Base-by-base conservation (phyloP, 2,329 filamentous ascomycete species). In the Aspergillus uvarum region DNA sequence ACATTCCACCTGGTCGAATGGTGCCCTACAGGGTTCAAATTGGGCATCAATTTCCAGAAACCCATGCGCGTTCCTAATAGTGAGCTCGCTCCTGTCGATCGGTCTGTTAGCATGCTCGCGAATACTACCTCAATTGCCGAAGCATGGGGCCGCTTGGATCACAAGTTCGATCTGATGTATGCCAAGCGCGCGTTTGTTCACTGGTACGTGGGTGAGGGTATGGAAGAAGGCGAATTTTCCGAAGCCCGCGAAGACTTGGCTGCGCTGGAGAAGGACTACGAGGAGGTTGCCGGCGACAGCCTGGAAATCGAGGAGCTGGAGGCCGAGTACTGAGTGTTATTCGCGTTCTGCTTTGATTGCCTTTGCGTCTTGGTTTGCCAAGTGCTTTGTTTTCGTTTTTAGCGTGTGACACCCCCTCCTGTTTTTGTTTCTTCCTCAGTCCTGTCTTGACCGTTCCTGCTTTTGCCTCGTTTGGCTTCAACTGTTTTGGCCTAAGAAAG, bases 141-240 rank as follows among this genome's bases (percentile, higher is more conserved):
- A 73, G 86, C 86, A 8, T 89, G 86, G 86, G 80, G 80, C 51
- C 80, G 85, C 65, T 81, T 88, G 38, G 84, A 87, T 70, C 84
- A 86, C 77, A 88, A 89, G 72, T 89, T 89, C 73, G 86, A 89
- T 69, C 82, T 89, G 63, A 89, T 89, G 86, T 88, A 88, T 76
- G 83, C 82, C 62, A 89, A 88, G 79, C 83, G 86, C 63, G 86
- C 86, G 12, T 89, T 89, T 70, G 86, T 88, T n/a, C 86, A 88
- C 73, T 88, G 86, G 86, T 89, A 88, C 67, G 91, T 95, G 56
- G 91, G 91, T 67, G 91, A 95, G 81, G 91, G 91, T 80, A 95
- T 95, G 91, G 91, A 95, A 81, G 91, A 95, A 77, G 91, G 91
- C 70, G 91, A 95, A 78, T 95, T 95, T 81, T 90, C 88, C 64